phyloP scores from a whole-genome alignment of 306 rosid species.

The Fragaria vesca region DNA sequence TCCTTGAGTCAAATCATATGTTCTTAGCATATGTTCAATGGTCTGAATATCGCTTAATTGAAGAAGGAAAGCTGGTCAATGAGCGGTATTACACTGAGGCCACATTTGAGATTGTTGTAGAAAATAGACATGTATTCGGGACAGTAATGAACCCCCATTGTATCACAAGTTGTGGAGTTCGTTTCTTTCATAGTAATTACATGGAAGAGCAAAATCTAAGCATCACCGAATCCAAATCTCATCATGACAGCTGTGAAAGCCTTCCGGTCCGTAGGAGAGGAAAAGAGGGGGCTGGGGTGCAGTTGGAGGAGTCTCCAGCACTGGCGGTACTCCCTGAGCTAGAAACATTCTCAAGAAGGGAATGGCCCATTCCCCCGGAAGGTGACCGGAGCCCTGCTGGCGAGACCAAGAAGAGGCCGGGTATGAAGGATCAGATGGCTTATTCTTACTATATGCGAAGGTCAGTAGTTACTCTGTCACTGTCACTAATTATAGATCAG shows the following conservation, averaged over 20 bases:
- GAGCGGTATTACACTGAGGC: not conserved
- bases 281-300: not conserved
- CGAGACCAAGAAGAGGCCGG: conserved; percentile 37
- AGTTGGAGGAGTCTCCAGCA: not conserved
- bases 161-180: not conserved
- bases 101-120: not conserved
- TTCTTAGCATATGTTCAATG: not conserved
- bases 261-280: not conserved
- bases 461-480: conserved; percentile 27
- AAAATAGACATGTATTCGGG: not conserved
- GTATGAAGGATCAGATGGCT: conserved; percentile 42
- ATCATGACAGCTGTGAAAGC: not conserved
- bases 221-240: not conserved
- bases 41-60: not conserved
- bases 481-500: not conserved
- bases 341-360: no score
- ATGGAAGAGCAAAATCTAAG: not conserved
- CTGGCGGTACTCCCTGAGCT: no score
- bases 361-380: no score
- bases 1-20: not conserved
- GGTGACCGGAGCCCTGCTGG: conserved; percentile 32
- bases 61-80: not conserved
- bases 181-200: not conserved
- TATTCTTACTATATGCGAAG: conserved; percentile 62
- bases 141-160: not conserved